Conservation (phyloP, 1,139 yeast genomes). For the Candida frijolesensis region DNA sequence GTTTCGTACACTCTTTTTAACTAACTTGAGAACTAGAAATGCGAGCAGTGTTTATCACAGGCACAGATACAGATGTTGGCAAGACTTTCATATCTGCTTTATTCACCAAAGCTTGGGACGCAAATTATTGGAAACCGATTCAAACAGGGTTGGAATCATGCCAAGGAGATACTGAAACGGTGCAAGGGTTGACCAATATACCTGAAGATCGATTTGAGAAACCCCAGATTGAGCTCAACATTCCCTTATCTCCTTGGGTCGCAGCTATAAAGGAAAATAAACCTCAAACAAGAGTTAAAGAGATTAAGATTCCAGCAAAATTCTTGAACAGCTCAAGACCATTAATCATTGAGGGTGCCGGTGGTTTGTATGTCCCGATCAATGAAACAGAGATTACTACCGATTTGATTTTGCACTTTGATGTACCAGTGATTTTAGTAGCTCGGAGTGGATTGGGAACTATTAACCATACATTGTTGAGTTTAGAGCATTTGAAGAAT, state of each 20-base stretch:
- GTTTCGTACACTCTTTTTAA: no score
- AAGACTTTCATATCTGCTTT: conserved; percentile 1
- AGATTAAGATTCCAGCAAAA: not conserved
- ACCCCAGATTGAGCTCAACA: not conserved
- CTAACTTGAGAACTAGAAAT: not conserved
- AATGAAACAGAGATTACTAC: conserved; percentile 2
- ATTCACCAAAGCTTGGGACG: not conserved
- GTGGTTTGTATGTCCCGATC: not conserved
- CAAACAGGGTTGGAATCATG: conserved; percentile 1
- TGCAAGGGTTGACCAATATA: not conserved
- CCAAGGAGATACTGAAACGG: not conserved
- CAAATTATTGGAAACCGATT: conserved; percentile 1
- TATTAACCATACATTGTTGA: not conserved
- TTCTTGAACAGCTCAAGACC: not conserved
- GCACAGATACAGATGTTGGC: conserved; percentile 2
- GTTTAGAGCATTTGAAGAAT: not conserved
- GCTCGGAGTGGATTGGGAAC: conserved; percentile 3
- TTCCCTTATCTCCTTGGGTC: not conserved
- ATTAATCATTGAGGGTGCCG: not conserved
- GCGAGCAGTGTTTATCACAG: conserved; percentile 1
- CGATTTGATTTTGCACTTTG: not conserved
- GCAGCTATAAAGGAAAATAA: not conserved
- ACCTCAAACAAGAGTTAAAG: not conserved
- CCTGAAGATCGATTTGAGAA: not conserved
- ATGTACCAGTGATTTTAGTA: conserved; percentile 1